Conservation (phyloP, 495 filamentous ascomycete species). For the Hypomontagnella submonticulosa region DNA sequence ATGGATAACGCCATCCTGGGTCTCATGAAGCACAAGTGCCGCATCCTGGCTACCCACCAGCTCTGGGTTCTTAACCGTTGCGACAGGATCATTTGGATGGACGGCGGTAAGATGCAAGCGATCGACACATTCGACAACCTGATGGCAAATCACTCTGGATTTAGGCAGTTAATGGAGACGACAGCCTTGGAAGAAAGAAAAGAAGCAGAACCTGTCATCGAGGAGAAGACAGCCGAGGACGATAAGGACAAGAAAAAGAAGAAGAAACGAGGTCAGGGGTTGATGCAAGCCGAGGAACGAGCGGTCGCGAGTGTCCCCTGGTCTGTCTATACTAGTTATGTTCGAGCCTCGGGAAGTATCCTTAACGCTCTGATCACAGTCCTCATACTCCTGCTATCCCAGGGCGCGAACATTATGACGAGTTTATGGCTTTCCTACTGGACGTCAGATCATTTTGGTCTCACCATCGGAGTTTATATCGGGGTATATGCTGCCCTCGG, state of each 20-base stretch:
- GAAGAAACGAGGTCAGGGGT: slow-evolving; percentile 67
- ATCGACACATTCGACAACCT: slow-evolving; percentile 90
- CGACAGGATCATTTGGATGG: slow-evolving; percentile 91
- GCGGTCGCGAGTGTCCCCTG: slow-evolving; percentile 84
- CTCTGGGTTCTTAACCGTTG: slow-evolving; percentile 90
- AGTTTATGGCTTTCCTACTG: slow-evolving; percentile 94
- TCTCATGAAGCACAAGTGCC: slow-evolving; percentile 85
- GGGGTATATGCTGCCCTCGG: slow-evolving; percentile 86
- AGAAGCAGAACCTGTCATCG: slow-evolving; percentile 55
- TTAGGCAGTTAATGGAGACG: slow-evolving; percentile 83
- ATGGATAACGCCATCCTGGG: slow-evolving; percentile 96
- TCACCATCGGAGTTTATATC: slow-evolving; percentile 77
- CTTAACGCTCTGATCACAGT: slow-evolving; percentile 74
- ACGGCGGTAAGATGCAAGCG: slow-evolving; percentile 81
- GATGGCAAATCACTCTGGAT: slow-evolving; percentile 77
- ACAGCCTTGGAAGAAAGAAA: slow-evolving; percentile 79
- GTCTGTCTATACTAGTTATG: slow-evolving; percentile 84
- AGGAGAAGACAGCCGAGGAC: slow-evolving; percentile 55
- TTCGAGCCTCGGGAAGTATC: slow-evolving; percentile 81
- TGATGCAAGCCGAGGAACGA: slow-evolving; percentile 94
- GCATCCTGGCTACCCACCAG: slow-evolving; percentile 94
- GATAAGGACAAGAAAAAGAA: slow-evolving; percentile 70
- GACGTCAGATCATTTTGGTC: slow-evolving; percentile 79
- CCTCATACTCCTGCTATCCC: slow-evolving; percentile 72
- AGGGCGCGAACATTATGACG: slow-evolving; percentile 86